Conservation (phyloP, 176 grass and related monocot genomes). For the Avena sativa region DNA sequence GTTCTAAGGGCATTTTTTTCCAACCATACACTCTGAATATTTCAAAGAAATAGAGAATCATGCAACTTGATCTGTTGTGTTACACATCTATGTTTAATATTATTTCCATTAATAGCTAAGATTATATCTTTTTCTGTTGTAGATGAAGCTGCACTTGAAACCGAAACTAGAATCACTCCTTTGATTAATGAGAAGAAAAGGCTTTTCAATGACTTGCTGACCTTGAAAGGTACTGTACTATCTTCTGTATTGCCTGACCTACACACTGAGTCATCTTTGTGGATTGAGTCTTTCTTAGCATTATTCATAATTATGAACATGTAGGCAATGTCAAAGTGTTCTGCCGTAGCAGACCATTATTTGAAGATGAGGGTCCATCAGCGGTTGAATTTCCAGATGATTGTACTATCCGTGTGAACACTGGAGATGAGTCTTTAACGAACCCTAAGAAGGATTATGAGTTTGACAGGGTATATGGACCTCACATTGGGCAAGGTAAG, state of each 20-base stretch:
- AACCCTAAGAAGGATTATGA: slow-evolving; percentile 98
- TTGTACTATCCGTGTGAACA: slow-evolving; percentile 89
- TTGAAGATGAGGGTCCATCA: slow-evolving; percentile 84
- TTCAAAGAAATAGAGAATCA: slow-evolving; percentile 8
- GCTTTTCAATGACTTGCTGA: slow-evolving; percentile 93
- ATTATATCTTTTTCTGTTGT: slow-evolving; percentile 36
- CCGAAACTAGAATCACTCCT: slow-evolving; percentile 88
- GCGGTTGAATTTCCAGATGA: slow-evolving; percentile 95
- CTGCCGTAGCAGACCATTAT: slow-evolving; percentile 86
- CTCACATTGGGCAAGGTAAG: slow-evolving; percentile 95
- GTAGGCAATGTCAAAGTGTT: slow-evolving; percentile 92
- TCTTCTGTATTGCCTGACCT: slow-evolving; percentile 26
- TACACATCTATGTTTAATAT: slow-evolving; percentile 18
- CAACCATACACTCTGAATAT: background rate
- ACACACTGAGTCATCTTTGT: slow-evolving; percentile 31
- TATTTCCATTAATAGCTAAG: slow-evolving; percentile 38
- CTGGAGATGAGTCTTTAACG: slow-evolving; percentile 83
- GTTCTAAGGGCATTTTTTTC: background rate
- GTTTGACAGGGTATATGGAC: slow-evolving; percentile 93
- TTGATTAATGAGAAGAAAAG: slow-evolving; percentile 93
- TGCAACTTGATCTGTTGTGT: slow-evolving; percentile 9
- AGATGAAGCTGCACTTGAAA: slow-evolving; percentile 99
- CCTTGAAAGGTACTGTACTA: slow-evolving; percentile 70
- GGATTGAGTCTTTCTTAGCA: slow-evolving; percentile 25
- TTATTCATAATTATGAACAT: slow-evolving; percentile 37